phyloP scores from a whole-genome alignment of 257 asterid species.

The Leonotis leonurus region DNA sequence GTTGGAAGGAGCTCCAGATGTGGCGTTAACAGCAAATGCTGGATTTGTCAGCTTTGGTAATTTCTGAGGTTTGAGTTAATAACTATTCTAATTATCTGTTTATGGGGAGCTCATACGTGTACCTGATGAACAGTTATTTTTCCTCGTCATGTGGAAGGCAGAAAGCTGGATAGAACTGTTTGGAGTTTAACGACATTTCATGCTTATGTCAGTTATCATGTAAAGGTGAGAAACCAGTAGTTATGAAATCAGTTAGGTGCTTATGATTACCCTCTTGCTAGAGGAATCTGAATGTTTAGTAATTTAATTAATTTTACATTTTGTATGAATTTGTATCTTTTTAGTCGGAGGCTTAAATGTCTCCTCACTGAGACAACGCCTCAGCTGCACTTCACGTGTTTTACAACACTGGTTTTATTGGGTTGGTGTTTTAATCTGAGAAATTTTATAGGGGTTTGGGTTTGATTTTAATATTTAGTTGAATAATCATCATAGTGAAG shows the following conservation, averaged over 20 bases:
- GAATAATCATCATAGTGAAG: no score
- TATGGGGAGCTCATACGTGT: conserved; percentile 11
- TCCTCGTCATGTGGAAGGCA: conserved; percentile 92
- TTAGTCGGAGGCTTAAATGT: no score
- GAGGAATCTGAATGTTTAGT: background rate
- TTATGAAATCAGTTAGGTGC: background rate
- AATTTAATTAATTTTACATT: no score
- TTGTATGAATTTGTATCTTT: no score
- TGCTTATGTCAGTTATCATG: conserved; percentile 95
- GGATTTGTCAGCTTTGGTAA: conserved; percentile 96
- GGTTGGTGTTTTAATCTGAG: no score
- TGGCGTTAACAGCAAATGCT: conserved; percentile 74
- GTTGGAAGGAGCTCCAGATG: conserved; percentile 55
- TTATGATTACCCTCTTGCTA: no score
- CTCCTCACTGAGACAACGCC: no score
- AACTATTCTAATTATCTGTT: conserved; percentile 9
- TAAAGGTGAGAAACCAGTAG: conserved; percentile 54
- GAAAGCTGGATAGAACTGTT: conserved; percentile 88
- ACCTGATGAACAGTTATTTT: conserved; percentile 50
- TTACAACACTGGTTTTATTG: no score
- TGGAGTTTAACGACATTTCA: conserved; percentile 93
- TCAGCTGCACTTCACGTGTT: no score
- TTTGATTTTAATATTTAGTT: no score
- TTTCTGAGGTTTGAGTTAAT: conserved; percentile 12
- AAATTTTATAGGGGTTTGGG: no score